These are phyloP conservation scores for Neolentinus lepideus DNA, from an alignment of 1,284 basidiomycete genomes.

Conservation along the genomic window DNA sequence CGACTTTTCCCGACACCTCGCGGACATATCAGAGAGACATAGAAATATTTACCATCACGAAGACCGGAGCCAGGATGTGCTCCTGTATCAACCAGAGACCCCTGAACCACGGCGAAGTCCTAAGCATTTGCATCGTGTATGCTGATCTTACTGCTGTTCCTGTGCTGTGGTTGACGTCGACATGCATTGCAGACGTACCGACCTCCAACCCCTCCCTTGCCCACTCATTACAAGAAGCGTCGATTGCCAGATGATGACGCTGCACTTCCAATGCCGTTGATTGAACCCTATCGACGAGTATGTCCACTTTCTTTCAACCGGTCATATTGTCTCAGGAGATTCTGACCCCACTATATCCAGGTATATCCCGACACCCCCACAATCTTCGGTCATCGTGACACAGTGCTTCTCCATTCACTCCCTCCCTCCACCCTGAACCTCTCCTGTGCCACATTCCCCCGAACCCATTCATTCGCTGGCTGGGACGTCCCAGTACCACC, in stretches of 20 bases:
- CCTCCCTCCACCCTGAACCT: conserved; percentile 1
- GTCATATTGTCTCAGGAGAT: background rate
- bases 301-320: background rate
- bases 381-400: background rate
- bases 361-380: conserved; percentile 12
- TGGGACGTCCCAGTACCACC: conserved; percentile 3
- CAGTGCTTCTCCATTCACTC: conserved; percentile 5
- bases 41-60: background rate
- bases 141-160: background rate
- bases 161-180: background rate
- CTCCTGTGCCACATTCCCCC: background rate
- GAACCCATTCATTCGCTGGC: background rate
- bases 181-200: conserved; percentile 18
- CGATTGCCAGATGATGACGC: conserved; percentile 7
- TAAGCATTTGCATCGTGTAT: conserved; percentile 3
- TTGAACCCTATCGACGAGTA: conserved; percentile 11
- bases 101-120: background rate
- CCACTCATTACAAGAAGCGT: conserved; percentile 17
- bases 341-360: conserved; percentile 4
- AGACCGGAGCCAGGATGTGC: background rate
- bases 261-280: background rate
- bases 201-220: conserved; percentile 27
- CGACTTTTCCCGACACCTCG: conserved; percentile 3
- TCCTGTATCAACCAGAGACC: background rate
- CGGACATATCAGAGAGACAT: background rate